Percentiles rank a stretch among this genome's conserved stretches.
Evolutionary conservation across 495 filamentous ascomycete species (phyloP).

Genomic region (Staphylotrichum longicolle): DNA sequence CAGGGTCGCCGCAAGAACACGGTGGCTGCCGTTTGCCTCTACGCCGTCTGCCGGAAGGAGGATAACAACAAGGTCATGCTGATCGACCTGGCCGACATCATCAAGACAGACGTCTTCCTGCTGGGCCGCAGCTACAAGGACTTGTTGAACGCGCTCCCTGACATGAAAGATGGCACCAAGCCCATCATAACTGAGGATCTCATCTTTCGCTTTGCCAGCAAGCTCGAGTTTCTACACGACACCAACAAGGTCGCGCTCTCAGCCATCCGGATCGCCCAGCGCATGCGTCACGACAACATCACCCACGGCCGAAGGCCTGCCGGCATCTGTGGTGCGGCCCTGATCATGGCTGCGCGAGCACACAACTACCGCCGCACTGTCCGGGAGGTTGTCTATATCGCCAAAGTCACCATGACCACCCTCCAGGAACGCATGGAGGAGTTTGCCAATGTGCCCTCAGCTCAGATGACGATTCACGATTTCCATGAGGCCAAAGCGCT

Average conservation of each 20-base stretch:
- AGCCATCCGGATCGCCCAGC: slow-evolving; percentile 76
- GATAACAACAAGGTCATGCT: slow-evolving; percentile 69
- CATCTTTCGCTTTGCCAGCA: slow-evolving; percentile 82
- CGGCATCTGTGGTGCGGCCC: slow-evolving; percentile 88
- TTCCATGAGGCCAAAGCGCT: slow-evolving; percentile 63
- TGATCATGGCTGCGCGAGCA: slow-evolving; percentile 93
- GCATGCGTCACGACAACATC: slow-evolving; percentile 97
- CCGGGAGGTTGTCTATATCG: slow-evolving; percentile 90
- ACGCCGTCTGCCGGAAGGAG: slow-evolving; percentile 73
- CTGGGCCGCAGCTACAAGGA: slow-evolving; percentile 80
- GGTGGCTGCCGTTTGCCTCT: slow-evolving; percentile 82
- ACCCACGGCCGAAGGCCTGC: slow-evolving; percentile 86
- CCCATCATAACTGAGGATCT: slow-evolving; percentile 78
- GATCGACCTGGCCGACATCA: slow-evolving; percentile 89
- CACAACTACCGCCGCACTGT: slow-evolving; percentile 93
- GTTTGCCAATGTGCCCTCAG: slow-evolving; percentile 77
- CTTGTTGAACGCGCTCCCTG: slow-evolving; percentile 64
- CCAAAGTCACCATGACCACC: slow-evolving; percentile 89
- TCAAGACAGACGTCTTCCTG: slow-evolving; percentile 87
- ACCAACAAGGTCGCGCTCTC: slow-evolving; percentile 80
- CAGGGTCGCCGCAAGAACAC: slow-evolving; percentile 82
- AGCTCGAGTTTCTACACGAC: slow-evolving; percentile 79
- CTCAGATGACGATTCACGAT: slow-evolving; percentile 78
- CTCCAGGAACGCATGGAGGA: slow-evolving; percentile 86
- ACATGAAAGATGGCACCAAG: slow-evolving; percentile 46